Conservation (phyloP, 1,284 basidiomycete species). For the Irpex sp. region DNA sequence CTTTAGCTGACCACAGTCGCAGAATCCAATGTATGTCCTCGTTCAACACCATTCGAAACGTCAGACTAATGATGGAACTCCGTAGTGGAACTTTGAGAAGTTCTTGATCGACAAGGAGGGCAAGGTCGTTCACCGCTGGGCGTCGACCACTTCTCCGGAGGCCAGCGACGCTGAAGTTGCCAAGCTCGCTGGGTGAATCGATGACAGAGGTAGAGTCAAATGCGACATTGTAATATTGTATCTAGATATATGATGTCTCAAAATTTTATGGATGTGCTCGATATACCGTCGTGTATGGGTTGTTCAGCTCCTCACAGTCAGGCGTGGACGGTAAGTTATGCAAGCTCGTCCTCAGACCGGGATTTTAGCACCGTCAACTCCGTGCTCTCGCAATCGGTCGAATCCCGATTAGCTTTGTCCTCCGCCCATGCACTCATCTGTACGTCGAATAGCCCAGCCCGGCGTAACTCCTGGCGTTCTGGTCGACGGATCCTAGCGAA, state of each 20-base stretch:
- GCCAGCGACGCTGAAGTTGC: slow-evolving; percentile 64
- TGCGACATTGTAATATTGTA: slow-evolving; percentile 2
- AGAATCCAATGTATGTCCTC: no score
- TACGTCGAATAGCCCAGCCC: neutral
- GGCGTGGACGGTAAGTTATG: no score
- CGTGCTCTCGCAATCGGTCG: no score
- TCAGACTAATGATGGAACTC: neutral
- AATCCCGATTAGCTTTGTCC: neutral
- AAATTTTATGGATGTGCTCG: neutral
- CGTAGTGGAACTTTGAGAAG: slow-evolving; percentile 81
- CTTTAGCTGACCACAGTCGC: no score
- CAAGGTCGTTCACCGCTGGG: slow-evolving; percentile 75
- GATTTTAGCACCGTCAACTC: no score
- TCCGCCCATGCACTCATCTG: neutral
- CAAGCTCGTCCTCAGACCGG: no score
- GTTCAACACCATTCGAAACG: no score
- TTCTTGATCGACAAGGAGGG: slow-evolving; percentile 70
- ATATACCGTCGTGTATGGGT: neutral
- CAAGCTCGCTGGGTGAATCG: slow-evolving; percentile 30
- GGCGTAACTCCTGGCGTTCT: neutral
- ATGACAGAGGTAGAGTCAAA: neutral
- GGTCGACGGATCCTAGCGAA: neutral
- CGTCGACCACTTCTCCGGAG: slow-evolving; percentile 73
- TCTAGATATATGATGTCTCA: neutral
- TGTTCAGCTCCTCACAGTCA: no score